A percentile compares a stretch with the other conserved stretches of the same genome.
These are phyloP conservation scores for Zhuliangozyma parablackwelliae DNA, from an alignment of 1,139 yeast species.

Conservation along the genomic window DNA sequence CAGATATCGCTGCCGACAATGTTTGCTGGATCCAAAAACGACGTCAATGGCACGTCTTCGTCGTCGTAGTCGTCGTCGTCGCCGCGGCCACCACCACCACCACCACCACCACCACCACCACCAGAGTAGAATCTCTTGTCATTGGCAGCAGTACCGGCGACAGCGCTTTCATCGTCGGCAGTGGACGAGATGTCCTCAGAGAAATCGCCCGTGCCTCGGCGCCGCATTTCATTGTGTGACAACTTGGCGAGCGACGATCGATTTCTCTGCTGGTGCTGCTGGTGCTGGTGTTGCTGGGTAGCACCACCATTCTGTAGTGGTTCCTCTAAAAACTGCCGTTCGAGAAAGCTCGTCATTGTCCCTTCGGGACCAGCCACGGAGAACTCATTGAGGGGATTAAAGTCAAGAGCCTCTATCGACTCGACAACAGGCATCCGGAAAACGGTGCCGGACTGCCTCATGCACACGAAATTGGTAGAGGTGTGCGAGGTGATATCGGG, in stretches of 20 bases:
- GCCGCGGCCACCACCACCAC: slow-evolving; percentile 2
- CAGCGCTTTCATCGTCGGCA: slow-evolving; percentile 26
- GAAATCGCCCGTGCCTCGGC: slow-evolving; percentile 9
- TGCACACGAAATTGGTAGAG: slow-evolving; percentile 65
- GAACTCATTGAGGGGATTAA: slow-evolving; percentile 71
- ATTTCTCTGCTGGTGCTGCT: slow-evolving; percentile 6
- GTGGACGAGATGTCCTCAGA: slow-evolving; percentile 29
- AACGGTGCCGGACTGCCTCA: slow-evolving; percentile 85
- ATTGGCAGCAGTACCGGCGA: slow-evolving; percentile 8
- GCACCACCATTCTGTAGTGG: neutral
- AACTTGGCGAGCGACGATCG: slow-evolving; percentile 9
- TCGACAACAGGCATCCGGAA: slow-evolving; percentile 76
- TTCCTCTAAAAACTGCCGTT: slow-evolving; percentile 6
- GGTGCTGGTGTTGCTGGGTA: slow-evolving; percentile 3
- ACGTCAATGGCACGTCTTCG: slow-evolving; percentile 26
- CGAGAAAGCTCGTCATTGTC: slow-evolving; percentile 38
- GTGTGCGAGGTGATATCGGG: slow-evolving; percentile 47
- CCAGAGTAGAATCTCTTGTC: neutral
- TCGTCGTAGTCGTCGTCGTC: slow-evolving; percentile 14
- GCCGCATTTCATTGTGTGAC: slow-evolving; percentile 1
- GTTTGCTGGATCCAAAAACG: slow-evolving; percentile 29
- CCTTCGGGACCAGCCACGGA: slow-evolving; percentile 66
- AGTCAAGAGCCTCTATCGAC: slow-evolving; percentile 57
- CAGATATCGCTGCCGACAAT: slow-evolving; percentile 61
- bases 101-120: neutral